Evolutionary conservation across 371 early-diverging fungal species (phyloP).

Genomic region (Caulochytrium protostelioides): DNA sequence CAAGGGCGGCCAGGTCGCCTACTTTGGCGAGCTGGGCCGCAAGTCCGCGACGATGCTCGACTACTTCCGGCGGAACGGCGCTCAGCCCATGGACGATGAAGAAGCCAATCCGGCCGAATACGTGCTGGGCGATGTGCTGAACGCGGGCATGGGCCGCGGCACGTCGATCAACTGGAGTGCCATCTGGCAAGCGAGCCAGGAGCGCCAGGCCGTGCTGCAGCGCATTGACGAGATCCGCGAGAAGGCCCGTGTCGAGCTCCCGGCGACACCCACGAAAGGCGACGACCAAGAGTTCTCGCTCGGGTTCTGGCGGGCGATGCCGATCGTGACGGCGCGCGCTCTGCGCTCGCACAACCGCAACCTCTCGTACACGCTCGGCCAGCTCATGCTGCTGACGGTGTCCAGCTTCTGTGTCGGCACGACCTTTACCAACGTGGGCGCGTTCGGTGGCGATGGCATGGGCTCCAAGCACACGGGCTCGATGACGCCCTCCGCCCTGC

Average conservation of each 20-base stretch:
- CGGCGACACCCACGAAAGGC: no score
- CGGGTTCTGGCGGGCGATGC: no score
- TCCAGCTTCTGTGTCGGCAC: no score
- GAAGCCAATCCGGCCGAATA: slow-evolving; percentile 47
- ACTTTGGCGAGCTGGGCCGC: slow-evolving; percentile 49
- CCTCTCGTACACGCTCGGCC: no score
- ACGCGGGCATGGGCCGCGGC: slow-evolving; percentile 34
- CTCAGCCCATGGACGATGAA: slow-evolving; percentile 24
- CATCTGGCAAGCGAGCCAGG: slow-evolving; percentile 24
- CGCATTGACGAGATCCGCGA: slow-evolving; percentile 2
- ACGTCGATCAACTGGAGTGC: slow-evolving; percentile 39
- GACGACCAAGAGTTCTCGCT: no score
- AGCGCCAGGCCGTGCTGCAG: slow-evolving; percentile 5
- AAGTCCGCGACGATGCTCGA: slow-evolving; percentile 28
- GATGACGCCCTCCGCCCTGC: slow-evolving; percentile 37
- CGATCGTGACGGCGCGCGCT: no score
- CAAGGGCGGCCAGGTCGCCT: slow-evolving; percentile 53
- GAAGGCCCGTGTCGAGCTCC: no score
- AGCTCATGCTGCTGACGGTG: no score
- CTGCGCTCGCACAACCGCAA: no score
- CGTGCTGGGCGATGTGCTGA: slow-evolving; percentile 16
- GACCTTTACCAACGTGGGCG: no score
- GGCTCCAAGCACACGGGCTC: no score
- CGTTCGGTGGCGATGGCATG: no score
- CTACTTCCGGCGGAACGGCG: slow-evolving; percentile 40